Evolutionary conservation across 306 rosid genomes (phyloP).

Genomic region (Cucumis cinereus): DNA sequence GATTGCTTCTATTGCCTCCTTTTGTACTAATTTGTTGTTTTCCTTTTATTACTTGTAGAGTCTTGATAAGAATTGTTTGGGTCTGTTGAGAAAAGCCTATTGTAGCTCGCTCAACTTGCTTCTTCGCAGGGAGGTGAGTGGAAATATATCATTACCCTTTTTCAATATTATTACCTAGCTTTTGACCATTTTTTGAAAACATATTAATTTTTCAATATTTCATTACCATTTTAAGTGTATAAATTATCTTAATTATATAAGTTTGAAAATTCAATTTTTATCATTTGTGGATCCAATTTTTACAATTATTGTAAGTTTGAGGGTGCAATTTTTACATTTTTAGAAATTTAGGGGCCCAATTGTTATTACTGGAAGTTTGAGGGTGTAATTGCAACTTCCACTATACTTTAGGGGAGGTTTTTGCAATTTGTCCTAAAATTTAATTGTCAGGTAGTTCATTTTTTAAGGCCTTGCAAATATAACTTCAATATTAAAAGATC

Average conservation of each 20-base stretch:
- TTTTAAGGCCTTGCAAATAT: background rate
- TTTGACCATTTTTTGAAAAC: too few species aligned
- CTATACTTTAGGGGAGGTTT: too few species aligned
- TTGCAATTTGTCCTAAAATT: too few species aligned
- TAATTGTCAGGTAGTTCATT: background rate
- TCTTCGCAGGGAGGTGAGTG: slow-evolving; percentile 82
- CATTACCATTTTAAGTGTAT: too few species aligned
- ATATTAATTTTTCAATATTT: background rate
- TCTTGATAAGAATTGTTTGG: slow-evolving; percentile 77
- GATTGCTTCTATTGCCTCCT: background rate
- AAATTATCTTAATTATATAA: too few species aligned
- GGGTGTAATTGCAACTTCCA: too few species aligned
- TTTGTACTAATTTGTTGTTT: background rate
- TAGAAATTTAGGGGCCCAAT: too few species aligned
- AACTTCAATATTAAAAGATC: background rate
- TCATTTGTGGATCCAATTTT: too few species aligned
- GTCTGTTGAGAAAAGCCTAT: slow-evolving; percentile 62
- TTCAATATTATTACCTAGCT: background rate
- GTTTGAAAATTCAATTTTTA: too few species aligned
- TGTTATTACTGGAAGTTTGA: too few species aligned
- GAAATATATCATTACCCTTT: slow-evolving; percentile 6
- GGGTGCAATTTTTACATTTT: too few species aligned
- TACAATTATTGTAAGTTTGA: too few species aligned
- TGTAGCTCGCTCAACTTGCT: slow-evolving; percentile 88
- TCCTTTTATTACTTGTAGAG: slow-evolving; percentile 35